Base-by-base conservation (phyloP, 1,284 basidiomycete genomes). In the Exobasidium rhododendri region DNA sequence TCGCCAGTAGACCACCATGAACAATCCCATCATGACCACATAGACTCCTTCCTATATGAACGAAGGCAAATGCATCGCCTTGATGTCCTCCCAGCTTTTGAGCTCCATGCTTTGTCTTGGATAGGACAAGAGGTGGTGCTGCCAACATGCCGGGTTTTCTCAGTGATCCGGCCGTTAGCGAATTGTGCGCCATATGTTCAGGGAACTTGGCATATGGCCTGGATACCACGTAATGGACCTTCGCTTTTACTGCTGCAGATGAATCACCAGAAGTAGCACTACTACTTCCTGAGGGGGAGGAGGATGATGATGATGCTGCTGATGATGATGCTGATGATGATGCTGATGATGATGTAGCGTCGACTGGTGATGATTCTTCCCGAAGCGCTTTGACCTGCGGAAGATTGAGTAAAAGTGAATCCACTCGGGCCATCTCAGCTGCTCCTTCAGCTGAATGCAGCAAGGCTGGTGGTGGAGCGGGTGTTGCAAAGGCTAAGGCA, bases 11-110 rank as follows among this genome's bases (percentile, higher is more conserved):
- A 1, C 94, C 94, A 0, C 94, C 94, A 77, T 97, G 94, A 1
- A 97, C 82, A 67, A 97, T 91, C 0, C 93, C 93, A 80, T 94
- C 92, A 72, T 94, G 92, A 0, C 81, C 91, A 75, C 94, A 97
- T 55, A 97, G 74, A 4, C 87, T 88, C 40, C 89, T 82, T 1
- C 94, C 94, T 6, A 96, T 83, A 77, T 97, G 94, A 1, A 92
- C 64, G 63, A 96, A 82, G 13, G 86, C 69, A 28, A 64, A 63
- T 11, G 66, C 56, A 56, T 79, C 77, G n/a, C 77, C 77, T 47
- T 71, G 71, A 4, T 46, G 24, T 31, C 77, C 77, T 24, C 77
- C 75, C 14, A 62, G 53, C 17, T 65, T 53, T 2, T 40, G 13
- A 1, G 75, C 77, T 20, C 77, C 77, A 5, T 46, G 45, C 46